Base-by-base conservation (phyloP, 495 filamentous ascomycete species). In the Penicillium antarcticum region DNA sequence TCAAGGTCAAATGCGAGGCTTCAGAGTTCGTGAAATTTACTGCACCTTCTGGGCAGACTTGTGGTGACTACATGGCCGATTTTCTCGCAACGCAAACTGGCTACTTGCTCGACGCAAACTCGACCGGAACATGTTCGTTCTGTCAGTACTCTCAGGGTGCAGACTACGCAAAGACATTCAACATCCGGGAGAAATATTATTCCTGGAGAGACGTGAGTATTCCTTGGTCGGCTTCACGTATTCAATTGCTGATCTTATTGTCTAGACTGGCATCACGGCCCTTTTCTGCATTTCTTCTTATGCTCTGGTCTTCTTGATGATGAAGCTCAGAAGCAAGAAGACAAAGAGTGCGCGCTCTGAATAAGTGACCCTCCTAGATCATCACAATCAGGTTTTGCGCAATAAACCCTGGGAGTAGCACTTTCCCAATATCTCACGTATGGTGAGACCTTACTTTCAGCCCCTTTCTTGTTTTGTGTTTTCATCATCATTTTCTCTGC, bases 11-110 rank as follows among this genome's bases (percentile, higher is more conserved):
- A 9, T 92, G 88, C 60, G 57, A 66, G 4, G 45, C 68, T 0
- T 53, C 57, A 1, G 88, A 92, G 59, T 75, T 81, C 19, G 81
- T 85, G 52, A 56, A 48, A 0, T 91, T 92, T 68, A 68, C 57
- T 0, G 77, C 85, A 4, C 87, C 87, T 0, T 42, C 45, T 26
- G 84, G 81, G 1, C 74, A 84, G 56, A 83, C 74, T 0, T 92
- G 88, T 56, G 87, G 82, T 14, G 74, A 83, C 52, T 95, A 91
- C 57, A 66, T 89, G 66, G 49, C 58, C 13, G 43, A 70, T 8
- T 90, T 86, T 54, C 76, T 81, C 2, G 42, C 54, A 0, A 50
- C 53, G 0, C 64, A 69, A 0, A 70, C 82, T 1, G 87, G 87
- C 2, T 86, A 85, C 45, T 70, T 91, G 13, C 53, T 73, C 17